Conservation (phyloP, 352 stramenopile species). For the Phytophthora cactorum region DNA sequence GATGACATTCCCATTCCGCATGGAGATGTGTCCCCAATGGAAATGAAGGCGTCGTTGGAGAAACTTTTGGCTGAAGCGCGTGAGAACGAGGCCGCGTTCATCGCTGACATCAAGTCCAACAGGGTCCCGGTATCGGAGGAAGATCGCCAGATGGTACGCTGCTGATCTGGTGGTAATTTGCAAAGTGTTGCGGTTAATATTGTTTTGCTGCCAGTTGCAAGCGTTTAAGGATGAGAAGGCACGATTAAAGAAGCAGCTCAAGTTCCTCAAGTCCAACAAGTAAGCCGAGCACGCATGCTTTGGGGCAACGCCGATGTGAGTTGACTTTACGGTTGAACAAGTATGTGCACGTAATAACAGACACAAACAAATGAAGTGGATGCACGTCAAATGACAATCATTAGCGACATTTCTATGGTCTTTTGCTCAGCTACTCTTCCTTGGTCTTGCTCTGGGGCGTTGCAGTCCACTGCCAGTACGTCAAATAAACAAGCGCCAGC, state of each 20-base stretch:
- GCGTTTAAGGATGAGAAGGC: slow-evolving; percentile 89
- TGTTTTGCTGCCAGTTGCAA: slow-evolving; percentile 56
- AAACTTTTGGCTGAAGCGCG: slow-evolving; percentile 77
- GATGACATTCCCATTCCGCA: slow-evolving; percentile 61
- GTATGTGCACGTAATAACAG: slow-evolving; percentile 7
- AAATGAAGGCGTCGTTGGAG: slow-evolving; percentile 80
- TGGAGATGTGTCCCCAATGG: slow-evolving; percentile 54
- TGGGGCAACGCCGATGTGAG: slow-evolving; percentile 2
- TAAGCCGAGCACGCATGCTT: slow-evolving; percentile 30
- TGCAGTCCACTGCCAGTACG: slow-evolving; percentile 85
- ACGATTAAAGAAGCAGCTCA: slow-evolving; percentile 86
- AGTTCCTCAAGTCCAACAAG: slow-evolving; percentile 73
- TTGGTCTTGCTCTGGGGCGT: slow-evolving; percentile 40
- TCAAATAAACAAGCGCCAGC: slow-evolving; percentile 75
- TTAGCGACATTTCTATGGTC: slow-evolving; percentile 9
- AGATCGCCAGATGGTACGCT: slow-evolving; percentile 79
- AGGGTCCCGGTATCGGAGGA: slow-evolving; percentile 55
- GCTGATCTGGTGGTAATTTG: background rate
- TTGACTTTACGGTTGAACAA: slow-evolving; percentile 9
- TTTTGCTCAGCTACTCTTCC: slow-evolving; percentile 37
- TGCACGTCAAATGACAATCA: slow-evolving; percentile 16
- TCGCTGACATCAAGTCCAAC: slow-evolving; percentile 78
- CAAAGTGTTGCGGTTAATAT: background rate
- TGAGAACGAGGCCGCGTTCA: slow-evolving; percentile 82
- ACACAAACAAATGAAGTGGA: slow-evolving; percentile 19